A percentile compares a stretch with the other conserved stretches of the same genome.
Evolutionary conservation across 2,329 filamentous ascomycete genomes (phyloP).

Genomic region (Stachybotrys echinatus): DNA sequence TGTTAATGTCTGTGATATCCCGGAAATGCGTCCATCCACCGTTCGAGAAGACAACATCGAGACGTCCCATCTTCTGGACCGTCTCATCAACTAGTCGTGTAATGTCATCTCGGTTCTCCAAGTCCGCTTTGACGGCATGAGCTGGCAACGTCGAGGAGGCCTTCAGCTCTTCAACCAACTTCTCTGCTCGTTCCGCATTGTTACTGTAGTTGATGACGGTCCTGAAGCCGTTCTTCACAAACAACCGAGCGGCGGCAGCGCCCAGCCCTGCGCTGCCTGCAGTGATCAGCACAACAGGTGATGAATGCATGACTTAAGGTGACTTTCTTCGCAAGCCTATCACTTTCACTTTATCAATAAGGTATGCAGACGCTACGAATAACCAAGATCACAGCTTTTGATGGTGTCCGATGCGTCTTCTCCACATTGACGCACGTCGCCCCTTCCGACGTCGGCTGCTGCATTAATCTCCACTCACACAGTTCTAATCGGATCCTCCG

Average conservation of each 20-base stretch:
- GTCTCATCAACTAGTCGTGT: conserved; percentile 53
- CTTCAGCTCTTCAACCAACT: conserved; percentile 52
- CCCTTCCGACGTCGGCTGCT: no score
- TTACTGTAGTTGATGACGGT: conserved; percentile 70
- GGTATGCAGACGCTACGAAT: no score
- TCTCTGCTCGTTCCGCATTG: conserved; percentile 53
- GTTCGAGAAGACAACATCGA: conserved; percentile 78
- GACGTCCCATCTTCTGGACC: conserved; percentile 49
- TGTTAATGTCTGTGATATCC: conserved; percentile 38
- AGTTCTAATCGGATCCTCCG: no score
- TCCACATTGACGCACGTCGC: no score
- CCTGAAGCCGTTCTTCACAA: conserved; percentile 63
- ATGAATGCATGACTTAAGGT: no score
- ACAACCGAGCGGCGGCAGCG: conserved; percentile 59
- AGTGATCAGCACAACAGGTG: conserved; percentile 38
- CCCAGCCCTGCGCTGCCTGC: conserved; percentile 63
- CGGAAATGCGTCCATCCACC: conserved; percentile 51
- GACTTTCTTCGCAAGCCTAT: no score
- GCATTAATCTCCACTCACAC: no score
- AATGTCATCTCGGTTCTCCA: conserved; percentile 55
- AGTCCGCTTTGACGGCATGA: conserved; percentile 58
- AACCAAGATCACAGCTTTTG: no score
- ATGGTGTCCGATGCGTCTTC: no score
- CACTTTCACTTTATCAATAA: no score
- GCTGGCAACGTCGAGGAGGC: conserved; percentile 12